Evolutionary conservation across 164 flowering plant genomes (phyloP).

Genomic region (Amborella trichopoda): DNA sequence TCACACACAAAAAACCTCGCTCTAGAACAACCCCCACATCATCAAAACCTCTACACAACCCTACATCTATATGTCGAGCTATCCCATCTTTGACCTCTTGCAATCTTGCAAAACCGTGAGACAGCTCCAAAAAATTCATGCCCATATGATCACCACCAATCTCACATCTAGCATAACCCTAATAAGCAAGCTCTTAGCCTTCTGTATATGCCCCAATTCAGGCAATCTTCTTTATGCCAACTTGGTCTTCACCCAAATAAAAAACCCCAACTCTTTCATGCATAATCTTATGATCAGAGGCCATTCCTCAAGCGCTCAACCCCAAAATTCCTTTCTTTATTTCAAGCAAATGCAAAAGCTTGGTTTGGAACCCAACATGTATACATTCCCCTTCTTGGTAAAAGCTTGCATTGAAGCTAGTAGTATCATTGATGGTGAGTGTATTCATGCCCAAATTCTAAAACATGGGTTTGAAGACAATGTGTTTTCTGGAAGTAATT

Average conservation of each 20-base stretch:
- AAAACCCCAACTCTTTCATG: not conserved
- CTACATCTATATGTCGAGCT: no score
- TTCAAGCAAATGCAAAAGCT: slow-evolving; percentile 15
- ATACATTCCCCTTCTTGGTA: slow-evolving; percentile 22
- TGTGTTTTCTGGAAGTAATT: slow-evolving; percentile 14
- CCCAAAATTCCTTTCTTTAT: slow-evolving; percentile 5
- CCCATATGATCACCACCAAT: not conserved
- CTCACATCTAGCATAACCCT: not conserved
- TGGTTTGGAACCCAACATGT: slow-evolving; percentile 16
- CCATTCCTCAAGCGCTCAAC: not conserved
- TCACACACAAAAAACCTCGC: no score
- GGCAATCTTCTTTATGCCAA: not conserved
- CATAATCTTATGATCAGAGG: slow-evolving; percentile 3
- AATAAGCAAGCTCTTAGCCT: not conserved
- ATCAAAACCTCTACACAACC: no score
- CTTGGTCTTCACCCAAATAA: not conserved
- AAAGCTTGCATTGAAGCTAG: slow-evolving; percentile 8
- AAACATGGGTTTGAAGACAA: slow-evolving; percentile 17
- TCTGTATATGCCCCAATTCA: not conserved
- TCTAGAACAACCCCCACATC: no score
- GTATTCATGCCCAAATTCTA: slow-evolving; percentile 14
- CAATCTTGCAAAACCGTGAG: not conserved
- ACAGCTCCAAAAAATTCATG: slow-evolving; percentile 1
- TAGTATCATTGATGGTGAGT: slow-evolving; percentile 5
- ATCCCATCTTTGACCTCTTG: no score